Evolutionary conservation across 306 rosid genomes (phyloP), one percentile per base, ranked within the genome.

Genomic region (Vigna angularis): DNA sequence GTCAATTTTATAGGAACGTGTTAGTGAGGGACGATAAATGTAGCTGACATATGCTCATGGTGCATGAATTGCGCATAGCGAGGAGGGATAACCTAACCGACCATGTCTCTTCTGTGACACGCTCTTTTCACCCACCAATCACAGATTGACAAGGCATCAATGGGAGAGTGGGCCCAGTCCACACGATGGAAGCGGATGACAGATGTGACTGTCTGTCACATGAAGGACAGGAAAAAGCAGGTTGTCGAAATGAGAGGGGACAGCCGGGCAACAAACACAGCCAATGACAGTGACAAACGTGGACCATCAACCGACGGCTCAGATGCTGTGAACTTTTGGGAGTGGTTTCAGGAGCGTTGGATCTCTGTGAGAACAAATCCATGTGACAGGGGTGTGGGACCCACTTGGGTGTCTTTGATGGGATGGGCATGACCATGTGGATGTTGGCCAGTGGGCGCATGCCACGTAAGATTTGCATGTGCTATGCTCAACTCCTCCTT

Each of bases 351-450:
- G 81, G 69, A 67, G 61, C 90, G 86, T 86, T 70, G 81, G 96
- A 90, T 18, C 34, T 17, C 74, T 22, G 49, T 26, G 51, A 82
- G 56, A 36, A 82, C 88, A 86, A 51, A 13, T 50, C 67, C 92
- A 90, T 81, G 98, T 88, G 96, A 81, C 7, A 3, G n/a, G 26
- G 66, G 50, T 28, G 45, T 4, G 73, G 73, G 90, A 34, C 88
- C 92, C 89, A 70, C 69, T 72, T 76, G 81, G 85, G n/a, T 83
- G 73, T 75, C 59, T 44, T 78, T 85, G 45, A 87, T 85, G 86
- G 87, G 89, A 18, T 22, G 70, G 63, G 79, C 89, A 84, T 57
- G 9, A 66, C 40, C 89, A 87, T 84, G 87, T 66, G 66, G 71
- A 30, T 50, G 59, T 50, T 42, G 73, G 65, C 66, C 16, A 17